Evolutionary conservation across 1,284 basidiomycete species (phyloP).

Genomic region (Heterobasidion irregulare): DNA sequence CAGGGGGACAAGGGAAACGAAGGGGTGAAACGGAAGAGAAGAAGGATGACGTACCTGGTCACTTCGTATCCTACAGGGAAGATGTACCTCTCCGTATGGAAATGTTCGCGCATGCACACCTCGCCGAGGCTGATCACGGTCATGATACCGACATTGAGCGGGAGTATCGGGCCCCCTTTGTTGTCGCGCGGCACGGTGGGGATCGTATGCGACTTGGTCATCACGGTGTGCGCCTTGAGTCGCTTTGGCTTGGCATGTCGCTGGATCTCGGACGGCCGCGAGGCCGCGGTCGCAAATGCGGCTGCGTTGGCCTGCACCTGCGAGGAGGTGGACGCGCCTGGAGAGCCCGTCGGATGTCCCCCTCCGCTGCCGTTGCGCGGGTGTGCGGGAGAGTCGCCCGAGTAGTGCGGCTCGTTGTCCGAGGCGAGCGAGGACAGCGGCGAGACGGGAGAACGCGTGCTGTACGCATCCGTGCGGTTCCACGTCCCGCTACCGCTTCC

Average conservation of each 20-base stretch:
- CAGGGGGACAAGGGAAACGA: not conserved
- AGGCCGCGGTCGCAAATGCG: not conserved
- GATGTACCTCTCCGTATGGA: constrained; percentile 78
- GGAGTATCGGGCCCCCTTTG: constrained; percentile 56
- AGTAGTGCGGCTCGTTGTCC: constrained; percentile 9
- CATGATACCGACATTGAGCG: constrained; percentile 76
- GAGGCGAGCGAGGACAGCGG: constrained; percentile 12
- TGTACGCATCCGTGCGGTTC: too few species aligned
- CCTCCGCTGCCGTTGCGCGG: constrained; percentile 9
- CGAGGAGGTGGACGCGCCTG: not conserved
- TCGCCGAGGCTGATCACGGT: constrained; percentile 63
- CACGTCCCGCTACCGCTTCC: too few species aligned
- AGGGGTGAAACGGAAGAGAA: constrained; percentile 1
- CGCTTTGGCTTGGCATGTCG: constrained; percentile 58
- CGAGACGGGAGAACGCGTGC: constrained; percentile 6
- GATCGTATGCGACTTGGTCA: constrained; percentile 63
- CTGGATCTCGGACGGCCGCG: constrained; percentile 30
- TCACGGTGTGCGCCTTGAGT: constrained; percentile 70
- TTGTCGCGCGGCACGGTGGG: constrained; percentile 69
- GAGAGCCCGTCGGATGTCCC: constrained; percentile 6
- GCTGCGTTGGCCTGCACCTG: not conserved
- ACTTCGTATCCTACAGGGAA: constrained; percentile 81
- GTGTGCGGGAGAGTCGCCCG: constrained; percentile 3
- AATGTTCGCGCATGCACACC: constrained; percentile 72
- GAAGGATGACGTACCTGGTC: constrained; percentile 40